These are phyloP conservation scores for Paramecium primaurelia DNA, from an alignment of 73 alveolate genomes.

Conservation along the genomic window DNA sequence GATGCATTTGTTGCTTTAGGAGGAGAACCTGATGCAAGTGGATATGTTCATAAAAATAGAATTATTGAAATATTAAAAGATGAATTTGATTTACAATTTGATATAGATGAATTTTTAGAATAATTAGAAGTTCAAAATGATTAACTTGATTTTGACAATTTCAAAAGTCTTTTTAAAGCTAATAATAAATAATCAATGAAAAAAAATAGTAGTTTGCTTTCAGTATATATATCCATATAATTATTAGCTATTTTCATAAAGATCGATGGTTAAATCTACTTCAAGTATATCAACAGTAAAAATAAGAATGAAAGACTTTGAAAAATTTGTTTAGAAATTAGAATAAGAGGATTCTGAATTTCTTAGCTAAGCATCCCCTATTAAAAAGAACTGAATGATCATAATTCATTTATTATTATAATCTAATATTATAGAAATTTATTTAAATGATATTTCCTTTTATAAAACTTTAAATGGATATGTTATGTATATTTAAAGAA, in stretches of 20 bases:
- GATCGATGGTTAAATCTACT: not conserved
- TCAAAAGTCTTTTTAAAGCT: constrained; percentile 69
- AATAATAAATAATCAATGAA: constrained; percentile 19
- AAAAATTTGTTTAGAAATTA: not conserved
- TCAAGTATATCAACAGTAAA: constrained; percentile 21
- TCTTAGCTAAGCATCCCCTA: not conserved
- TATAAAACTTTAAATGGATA: too few species aligned
- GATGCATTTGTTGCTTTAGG: constrained; percentile 87
- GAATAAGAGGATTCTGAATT: not conserved
- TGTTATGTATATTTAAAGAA: too few species aligned
- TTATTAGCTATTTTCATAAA: not conserved
- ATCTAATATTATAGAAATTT: too few species aligned
- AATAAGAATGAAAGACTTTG: constrained; percentile 31
- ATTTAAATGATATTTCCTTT: too few species aligned
- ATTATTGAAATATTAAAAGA: constrained; percentile 66
- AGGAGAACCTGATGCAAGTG: constrained; percentile 70
- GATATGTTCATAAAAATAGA: constrained; percentile 63
- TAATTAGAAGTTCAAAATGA: constrained; percentile 73
- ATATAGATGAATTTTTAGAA: constrained; percentile 74
- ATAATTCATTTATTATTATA: not conserved
- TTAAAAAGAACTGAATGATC: not conserved
- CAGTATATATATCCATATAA: not conserved
- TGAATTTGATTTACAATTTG: constrained; percentile 76
- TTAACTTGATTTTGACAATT: constrained; percentile 70
- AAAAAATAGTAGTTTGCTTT: constrained; percentile 34